These are phyloP conservation scores for Veloboletus limbatus DNA, from an alignment of 1,284 basidiomycete genomes.

Conservation along the genomic window DNA sequence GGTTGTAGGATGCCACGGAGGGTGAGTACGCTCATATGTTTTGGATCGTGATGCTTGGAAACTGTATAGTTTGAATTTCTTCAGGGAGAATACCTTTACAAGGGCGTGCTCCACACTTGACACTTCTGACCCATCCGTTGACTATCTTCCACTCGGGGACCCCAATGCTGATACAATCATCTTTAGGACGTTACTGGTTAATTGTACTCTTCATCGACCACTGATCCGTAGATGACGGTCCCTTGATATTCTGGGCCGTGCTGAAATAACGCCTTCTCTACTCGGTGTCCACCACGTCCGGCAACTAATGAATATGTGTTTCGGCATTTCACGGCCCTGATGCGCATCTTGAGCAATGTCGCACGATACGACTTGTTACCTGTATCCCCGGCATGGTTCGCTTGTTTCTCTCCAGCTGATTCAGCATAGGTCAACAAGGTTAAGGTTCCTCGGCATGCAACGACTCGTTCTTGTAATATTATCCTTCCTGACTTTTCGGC, in stretches of 20 bases:
- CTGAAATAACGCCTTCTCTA: no score
- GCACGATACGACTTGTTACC: no score
- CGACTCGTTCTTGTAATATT: slow-evolving; percentile 4
- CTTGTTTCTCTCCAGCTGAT: neutral
- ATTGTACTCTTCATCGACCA: neutral
- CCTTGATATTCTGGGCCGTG: no score
- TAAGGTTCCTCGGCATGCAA: slow-evolving; percentile 20
- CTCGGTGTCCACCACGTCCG: no score
- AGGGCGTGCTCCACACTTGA: slow-evolving; percentile 77
- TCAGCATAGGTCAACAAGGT: slow-evolving; percentile 4
- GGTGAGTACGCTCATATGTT: slow-evolving; percentile 36
- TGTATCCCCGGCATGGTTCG: slow-evolving; percentile 5
- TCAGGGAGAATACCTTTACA: slow-evolving; percentile 73
- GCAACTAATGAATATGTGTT: no score
- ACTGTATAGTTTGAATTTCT: slow-evolving; percentile 72
- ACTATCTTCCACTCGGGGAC: neutral
- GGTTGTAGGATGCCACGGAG: slow-evolving; percentile 1
- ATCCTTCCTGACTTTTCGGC: no score
- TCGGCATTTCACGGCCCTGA: neutral
- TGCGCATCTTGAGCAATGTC: neutral
- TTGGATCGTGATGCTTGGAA: slow-evolving; percentile 47
- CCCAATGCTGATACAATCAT: slow-evolving; percentile 10
- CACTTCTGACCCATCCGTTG: slow-evolving; percentile 51
- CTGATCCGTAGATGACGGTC: neutral
- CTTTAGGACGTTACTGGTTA: no score